phyloP scores from a whole-genome alignment of 2,329 filamentous ascomycete genomes.

The Xenoacremonium recifei region DNA sequence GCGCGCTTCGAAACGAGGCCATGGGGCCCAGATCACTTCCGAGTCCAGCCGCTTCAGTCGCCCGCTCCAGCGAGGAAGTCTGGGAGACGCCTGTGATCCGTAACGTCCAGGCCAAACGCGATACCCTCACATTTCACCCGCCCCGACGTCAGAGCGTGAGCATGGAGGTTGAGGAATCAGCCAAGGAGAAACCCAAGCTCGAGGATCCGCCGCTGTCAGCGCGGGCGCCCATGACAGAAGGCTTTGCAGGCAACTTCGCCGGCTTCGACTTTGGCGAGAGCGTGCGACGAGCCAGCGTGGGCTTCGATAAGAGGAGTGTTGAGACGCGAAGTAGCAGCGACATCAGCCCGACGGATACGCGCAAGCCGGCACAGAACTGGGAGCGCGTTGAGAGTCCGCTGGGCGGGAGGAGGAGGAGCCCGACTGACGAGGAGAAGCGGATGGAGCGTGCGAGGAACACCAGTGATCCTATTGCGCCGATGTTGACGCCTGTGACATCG shows the following conservation, averaged over 20 bases:
- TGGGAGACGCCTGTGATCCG: slow-evolving; percentile 43
- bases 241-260: slow-evolving; percentile 36
- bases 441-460: slow-evolving; percentile 18
- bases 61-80: slow-evolving; percentile 39
- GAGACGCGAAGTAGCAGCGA: slow-evolving; percentile 14
- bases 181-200: slow-evolving; percentile 11
- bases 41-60: slow-evolving; percentile 41
- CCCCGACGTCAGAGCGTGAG: slow-evolving; percentile 47
- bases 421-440: slow-evolving; percentile 15
- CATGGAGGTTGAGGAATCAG: slow-evolving; percentile 42
- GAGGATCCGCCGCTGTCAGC: not conserved
- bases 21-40: slow-evolving; percentile 35
- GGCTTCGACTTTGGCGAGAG: slow-evolving; percentile 38
- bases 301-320: slow-evolving; percentile 10
- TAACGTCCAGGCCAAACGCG: slow-evolving; percentile 48
- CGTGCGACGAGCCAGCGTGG: slow-evolving; percentile 21
- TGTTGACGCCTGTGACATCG: slow-evolving; percentile 9
- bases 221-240: slow-evolving; percentile 30
- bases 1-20: slow-evolving; percentile 25
- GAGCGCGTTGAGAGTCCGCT: slow-evolving; percentile 21
- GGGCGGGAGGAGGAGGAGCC: not conserved
- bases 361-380: slow-evolving; percentile 14
- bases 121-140: slow-evolving; percentile 47
- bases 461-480: slow-evolving; percentile 11
- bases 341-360: slow-evolving; percentile 18